Evolutionary conservation across 148 eudicot genomes (phyloP), one percentile per base, ranked within the genome.

Genomic region (Silene uniflora): DNA sequence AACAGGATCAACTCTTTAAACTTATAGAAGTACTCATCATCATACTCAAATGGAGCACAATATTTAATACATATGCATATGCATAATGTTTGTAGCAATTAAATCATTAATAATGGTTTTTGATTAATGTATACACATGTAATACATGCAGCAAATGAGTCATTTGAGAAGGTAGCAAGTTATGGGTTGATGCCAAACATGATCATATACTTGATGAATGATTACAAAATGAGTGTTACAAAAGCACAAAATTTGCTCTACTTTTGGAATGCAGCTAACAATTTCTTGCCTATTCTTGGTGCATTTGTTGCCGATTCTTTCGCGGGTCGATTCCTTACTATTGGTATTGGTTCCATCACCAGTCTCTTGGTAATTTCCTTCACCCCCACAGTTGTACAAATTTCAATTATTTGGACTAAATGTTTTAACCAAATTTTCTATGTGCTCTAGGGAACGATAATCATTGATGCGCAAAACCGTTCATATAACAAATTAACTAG

Each of bases 221-320:
- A 83, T 23, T 91, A 87, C 75, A 81, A 82, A 44, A 83, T 91
- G 79, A 84, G 91, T 24, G 59, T 86, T 14, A 71, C 83, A 2
- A 80, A 56, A 73, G 96, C 85, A 10, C 77, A 83, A 6, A 89
- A 84, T 64, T 64, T 91, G 14, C 55, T 91, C 23, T 86, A 78
- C 76, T 59, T 80, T 68, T 91, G 92, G 90, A 73, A 86, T 23
- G 91, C 91, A 12, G 92, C 92, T 55, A 84, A 85, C 12, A 91
- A 87, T 84, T 89, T 91, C 78, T 63, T 82, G 67, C 92, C 96
- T 0, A 16, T 89, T 22, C 1, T 87, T 54, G 92, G 96, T 27
- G 96, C 96, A 52, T 82, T 89, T 71, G 61, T 91, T 70, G 87
- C 92, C 42, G 96, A 91, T 86, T 89, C 96, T 0, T 89, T 69